Percentiles rank a stretch among this genome's conserved stretches.
Conservation (phyloP, 1,284 basidiomycete species). For the Tilletia walkeri region DNA sequence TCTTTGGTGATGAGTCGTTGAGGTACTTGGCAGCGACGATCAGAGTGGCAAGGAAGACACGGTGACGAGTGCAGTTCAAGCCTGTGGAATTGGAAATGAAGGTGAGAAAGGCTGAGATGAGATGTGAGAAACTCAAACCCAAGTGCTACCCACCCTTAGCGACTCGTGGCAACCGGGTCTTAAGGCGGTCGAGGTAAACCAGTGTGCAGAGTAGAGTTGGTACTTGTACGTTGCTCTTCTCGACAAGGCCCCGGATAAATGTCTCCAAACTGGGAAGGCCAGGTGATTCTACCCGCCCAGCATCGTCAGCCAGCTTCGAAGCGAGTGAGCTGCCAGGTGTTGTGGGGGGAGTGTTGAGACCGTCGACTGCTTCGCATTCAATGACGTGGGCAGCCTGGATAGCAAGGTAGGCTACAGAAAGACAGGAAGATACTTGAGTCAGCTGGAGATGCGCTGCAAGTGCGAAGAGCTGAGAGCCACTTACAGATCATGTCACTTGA, state of each 20-base stretch:
- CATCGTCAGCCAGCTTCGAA: conserved; percentile 43
- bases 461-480: neutral
- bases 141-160: conserved; percentile 67
- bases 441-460: neutral
- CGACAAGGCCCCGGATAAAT: conserved; percentile 82
- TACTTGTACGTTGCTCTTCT: conserved; percentile 84
- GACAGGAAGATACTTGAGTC: neutral
- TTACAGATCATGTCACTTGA: conserved; percentile 52
- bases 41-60: conserved; percentile 90
- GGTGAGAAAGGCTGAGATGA: neutral
- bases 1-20: conserved; percentile 84
- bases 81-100: conserved; percentile 59
- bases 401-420: conserved; percentile 43
- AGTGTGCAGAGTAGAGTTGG: conserved; percentile 87
- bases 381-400: conserved; percentile 54
- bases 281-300: conserved; percentile 57
- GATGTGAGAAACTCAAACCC: no score
- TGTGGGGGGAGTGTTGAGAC: conserved; percentile 41
- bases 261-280: conserved; percentile 74
- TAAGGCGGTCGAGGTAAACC: conserved; percentile 86
- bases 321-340: conserved; percentile 45
- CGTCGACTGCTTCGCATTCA: conserved; percentile 44
- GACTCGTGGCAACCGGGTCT: conserved; percentile 74
- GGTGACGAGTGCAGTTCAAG: conserved; percentile 86
- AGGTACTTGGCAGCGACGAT: conserved; percentile 97